Evolutionary conservation across 164 flowering plant genomes (phyloP).

Genomic region (Echeveria elegans): DNA sequence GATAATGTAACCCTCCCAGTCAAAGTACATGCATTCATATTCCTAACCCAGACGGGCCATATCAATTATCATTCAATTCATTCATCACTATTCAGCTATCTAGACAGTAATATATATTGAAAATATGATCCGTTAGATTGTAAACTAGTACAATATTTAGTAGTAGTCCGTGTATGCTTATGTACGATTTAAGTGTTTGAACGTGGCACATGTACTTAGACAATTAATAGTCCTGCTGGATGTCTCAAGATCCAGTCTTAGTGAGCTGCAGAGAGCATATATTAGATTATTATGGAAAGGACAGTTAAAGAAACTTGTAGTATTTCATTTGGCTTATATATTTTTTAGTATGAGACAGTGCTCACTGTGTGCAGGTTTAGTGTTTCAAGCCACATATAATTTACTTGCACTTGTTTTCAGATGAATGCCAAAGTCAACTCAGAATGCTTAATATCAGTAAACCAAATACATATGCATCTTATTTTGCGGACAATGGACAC

Average conservation of each 20-base stretch:
- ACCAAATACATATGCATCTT: not conserved
- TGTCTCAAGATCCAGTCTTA: not conserved
- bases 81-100: too few relatives aligned
- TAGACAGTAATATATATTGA: not conserved
- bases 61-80: not conserved
- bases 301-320: not conserved
- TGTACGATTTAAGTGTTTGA: not conserved
- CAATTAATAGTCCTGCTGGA: not conserved
- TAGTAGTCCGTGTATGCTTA: not conserved
- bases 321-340: not conserved
- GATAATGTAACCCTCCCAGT: not conserved
- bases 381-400: not conserved
- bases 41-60: not conserved
- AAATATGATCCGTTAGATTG: not conserved
- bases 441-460: not conserved
- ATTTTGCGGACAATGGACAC: not conserved
- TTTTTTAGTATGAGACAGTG: not conserved
- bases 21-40: not conserved
- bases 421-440: not conserved
- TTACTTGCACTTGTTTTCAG: conserved; percentile 4
- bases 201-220: not conserved
- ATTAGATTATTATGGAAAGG: not conserved
- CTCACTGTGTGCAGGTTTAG: not conserved
- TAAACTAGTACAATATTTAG: not conserved
- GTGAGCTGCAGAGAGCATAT: not conserved